These are phyloP conservation scores for Protomyces inouyei DNA, from an alignment of 1,139 yeast species.

Conservation along the genomic window DNA sequence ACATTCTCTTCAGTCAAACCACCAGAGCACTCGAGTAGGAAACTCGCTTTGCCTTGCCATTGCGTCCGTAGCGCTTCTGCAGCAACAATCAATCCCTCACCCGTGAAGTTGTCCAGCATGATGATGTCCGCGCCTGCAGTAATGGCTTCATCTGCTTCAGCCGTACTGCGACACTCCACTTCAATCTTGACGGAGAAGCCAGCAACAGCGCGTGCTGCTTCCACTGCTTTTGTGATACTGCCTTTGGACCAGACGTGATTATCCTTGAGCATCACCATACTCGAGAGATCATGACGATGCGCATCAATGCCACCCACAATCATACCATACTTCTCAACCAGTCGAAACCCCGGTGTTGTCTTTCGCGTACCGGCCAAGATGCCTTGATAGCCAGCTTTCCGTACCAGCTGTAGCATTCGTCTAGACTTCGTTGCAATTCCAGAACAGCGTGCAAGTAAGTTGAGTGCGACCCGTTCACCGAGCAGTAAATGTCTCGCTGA, in stretches of 20 bases:
- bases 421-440: slow-evolving; percentile 84
- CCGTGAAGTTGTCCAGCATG: slow-evolving; percentile 85
- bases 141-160: slow-evolving; percentile 87
- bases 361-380: slow-evolving; percentile 95
- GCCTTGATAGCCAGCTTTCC: slow-evolving; percentile 69
- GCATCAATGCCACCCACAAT: slow-evolving; percentile 91
- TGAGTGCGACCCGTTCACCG: slow-evolving; percentile 83
- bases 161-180: slow-evolving; percentile 80
- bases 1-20: slow-evolving; percentile 74
- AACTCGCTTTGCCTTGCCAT: slow-evolving; percentile 53
- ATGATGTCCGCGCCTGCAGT: slow-evolving; percentile 93
- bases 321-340: slow-evolving; percentile 89
- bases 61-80: slow-evolving; percentile 58
- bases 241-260: slow-evolving; percentile 87
- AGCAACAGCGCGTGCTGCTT: slow-evolving; percentile 68
- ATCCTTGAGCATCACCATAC: slow-evolving; percentile 95
- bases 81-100: slow-evolving; percentile 59
- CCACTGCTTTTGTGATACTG: slow-evolving; percentile 78
- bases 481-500: slow-evolving; percentile 71
- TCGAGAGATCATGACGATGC: slow-evolving; percentile 83
- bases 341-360: slow-evolving; percentile 92
- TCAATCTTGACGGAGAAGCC: slow-evolving; percentile 90
- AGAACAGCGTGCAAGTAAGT: slow-evolving; percentile 72
- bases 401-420: slow-evolving; percentile 57
- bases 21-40: slow-evolving; percentile 84